These are phyloP conservation scores for Fusarium aywerte DNA, from an alignment of 2,329 filamentous ascomycete genomes.

Conservation along the genomic window DNA sequence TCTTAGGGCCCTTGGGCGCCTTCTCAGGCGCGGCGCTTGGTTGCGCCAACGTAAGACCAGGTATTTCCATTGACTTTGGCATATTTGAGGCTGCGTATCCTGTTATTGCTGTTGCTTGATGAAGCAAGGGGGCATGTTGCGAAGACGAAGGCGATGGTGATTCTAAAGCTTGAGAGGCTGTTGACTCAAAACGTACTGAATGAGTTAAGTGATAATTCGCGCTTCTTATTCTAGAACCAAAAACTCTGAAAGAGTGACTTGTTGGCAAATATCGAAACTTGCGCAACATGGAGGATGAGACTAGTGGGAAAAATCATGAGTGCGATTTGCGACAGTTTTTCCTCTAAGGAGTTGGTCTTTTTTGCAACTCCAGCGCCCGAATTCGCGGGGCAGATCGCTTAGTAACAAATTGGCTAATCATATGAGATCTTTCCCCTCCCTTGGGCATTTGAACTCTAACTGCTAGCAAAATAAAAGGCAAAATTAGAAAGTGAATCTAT, in stretches of 20 bases:
- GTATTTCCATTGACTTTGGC: conserved; percentile 20
- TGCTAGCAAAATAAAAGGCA: not conserved
- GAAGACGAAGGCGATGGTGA: not conserved
- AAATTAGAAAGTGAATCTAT: no score
- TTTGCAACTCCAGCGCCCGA: not conserved
- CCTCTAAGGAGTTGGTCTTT: not conserved
- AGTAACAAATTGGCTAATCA: not conserved
- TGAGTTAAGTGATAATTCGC: not conserved
- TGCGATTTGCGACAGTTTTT: not conserved
- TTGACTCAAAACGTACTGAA: not conserved
- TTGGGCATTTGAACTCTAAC: no score
- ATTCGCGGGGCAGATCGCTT: not conserved
- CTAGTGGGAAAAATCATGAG: no score
- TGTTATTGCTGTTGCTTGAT: conserved; percentile 19
- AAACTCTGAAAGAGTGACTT: conserved; percentile 2
- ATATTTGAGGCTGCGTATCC: conserved; percentile 2
- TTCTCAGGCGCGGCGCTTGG: not conserved
- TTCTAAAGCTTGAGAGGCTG: not conserved
- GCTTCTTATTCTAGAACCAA: not conserved
- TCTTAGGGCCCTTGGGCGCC: conserved; percentile 4
- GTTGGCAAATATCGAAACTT: not conserved
- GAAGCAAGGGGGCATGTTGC: conserved; percentile 25
- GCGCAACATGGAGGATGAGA: conserved; percentile 19
- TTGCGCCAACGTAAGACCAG: conserved; percentile 34
- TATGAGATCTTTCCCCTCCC: no score